Evolutionary conservation across 768 basidiomycete genomes (phyloP), one percentile per base, ranked within the genome.

Genomic region (Hygrophorus russula): DNA sequence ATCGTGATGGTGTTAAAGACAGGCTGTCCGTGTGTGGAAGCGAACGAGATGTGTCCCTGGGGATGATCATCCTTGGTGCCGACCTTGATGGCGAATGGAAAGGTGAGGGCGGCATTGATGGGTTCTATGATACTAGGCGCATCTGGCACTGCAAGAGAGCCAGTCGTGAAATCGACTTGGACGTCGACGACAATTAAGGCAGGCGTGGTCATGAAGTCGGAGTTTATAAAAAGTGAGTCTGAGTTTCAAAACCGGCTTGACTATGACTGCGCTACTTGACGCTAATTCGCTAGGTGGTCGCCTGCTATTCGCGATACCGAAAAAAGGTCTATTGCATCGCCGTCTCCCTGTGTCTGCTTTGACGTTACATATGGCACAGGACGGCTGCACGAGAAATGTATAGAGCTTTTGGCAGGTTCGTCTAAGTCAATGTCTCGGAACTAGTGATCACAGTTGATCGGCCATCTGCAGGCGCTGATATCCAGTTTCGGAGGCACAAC

Each of bases 251-350:
- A n/a, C 24, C 24, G 24, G 4, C 24, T 3, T 24, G 4, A 24
- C 24, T 7, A 24, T 24, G 24, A 24, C 4, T 7, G 24, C 24
- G 24, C 24, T 51, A 76, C n/a, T n/a, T n/a, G 80, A 91, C 59
- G 59, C 73, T n/a, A 87, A 91, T 51, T 65, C 80, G 14, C 72
- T 98, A 42, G 73, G 88, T 48, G 91, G 89, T 37, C 78, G 92
- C 34, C 57, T 94, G 48, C 69, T 99, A 31, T 94, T 99, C 53
- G 94, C 93, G 7, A 88, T 99, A 53, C 94, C 94, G 1, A 98
- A 98, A 71, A 99, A 98, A 77, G 94, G 94, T 82, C 51, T 53
- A 31, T 32, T 39, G 34, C 41, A 32, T 3, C 3, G 10, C 33
- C 17, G 33, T 31, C 5, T 14, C 15, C 1, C 27, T 17, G n/a